Conservation (phyloP, 768 basidiomycete genomes). For the Cystofilobasidium ferigula region DNA sequence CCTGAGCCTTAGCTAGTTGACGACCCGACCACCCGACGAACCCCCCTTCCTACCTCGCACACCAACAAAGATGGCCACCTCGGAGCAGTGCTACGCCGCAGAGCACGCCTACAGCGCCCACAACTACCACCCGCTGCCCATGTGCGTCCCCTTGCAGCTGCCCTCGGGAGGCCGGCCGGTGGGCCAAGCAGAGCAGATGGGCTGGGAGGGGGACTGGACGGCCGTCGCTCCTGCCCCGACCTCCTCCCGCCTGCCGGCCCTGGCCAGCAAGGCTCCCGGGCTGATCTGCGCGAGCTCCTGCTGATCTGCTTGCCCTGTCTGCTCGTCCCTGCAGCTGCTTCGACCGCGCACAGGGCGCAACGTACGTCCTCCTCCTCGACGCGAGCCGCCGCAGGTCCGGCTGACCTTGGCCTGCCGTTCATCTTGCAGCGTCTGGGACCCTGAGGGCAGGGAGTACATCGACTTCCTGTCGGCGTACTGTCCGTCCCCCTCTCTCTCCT, state of each 20-base stretch:
- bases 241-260: too few relatives aligned
- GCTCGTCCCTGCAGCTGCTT: constrained; percentile 49
- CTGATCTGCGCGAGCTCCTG: too few relatives aligned
- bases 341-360: constrained; percentile 75
- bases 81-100: constrained; percentile 5
- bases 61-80: neutral
- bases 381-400: constrained; percentile 14
- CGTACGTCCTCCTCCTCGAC: constrained; percentile 32
- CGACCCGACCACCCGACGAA: too few relatives aligned
- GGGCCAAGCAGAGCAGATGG: too few relatives aligned
- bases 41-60: neutral
- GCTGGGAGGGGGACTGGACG: neutral
- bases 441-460: constrained; percentile 88
- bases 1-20: too few relatives aligned
- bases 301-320: neutral
- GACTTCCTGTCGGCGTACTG: constrained; percentile 98
- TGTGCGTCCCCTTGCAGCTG: constrained; percentile 42
- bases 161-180: too few relatives aligned
- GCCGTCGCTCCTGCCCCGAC: too few relatives aligned
- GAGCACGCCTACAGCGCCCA: constrained; percentile 38
- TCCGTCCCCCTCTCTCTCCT: constrained; percentile 19
- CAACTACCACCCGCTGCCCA: constrained; percentile 90
- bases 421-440: constrained; percentile 66
- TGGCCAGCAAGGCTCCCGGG: too few relatives aligned
- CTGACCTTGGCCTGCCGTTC: constrained; percentile 14